Evolutionary conservation across 371 early-diverging fungal species (phyloP).

Genomic region (Mucor sp.): DNA sequence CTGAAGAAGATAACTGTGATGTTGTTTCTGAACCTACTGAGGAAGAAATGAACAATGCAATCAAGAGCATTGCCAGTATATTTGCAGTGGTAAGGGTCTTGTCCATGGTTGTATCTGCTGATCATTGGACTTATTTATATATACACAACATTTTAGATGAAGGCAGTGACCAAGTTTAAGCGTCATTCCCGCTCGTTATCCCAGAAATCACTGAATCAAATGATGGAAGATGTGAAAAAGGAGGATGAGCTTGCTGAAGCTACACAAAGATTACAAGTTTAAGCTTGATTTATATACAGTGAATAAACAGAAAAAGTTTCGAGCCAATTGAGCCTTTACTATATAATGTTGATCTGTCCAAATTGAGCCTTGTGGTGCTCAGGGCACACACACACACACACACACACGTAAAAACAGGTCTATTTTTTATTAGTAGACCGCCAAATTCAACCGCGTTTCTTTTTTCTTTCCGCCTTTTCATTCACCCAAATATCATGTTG

Average conservation of each 20-base stretch:
- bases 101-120: not conserved
- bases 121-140: not conserved
- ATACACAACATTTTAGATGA: slow-evolving; percentile 31
- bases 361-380: too few species aligned
- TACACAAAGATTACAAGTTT: not conserved
- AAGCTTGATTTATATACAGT: not conserved
- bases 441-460: not conserved
- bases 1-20: slow-evolving; percentile 76
- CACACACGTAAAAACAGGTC: too few species aligned
- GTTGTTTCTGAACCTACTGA: slow-evolving; percentile 80
- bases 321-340: not conserved
- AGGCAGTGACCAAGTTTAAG: slow-evolving; percentile 54
- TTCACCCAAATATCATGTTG: not conserved
- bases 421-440: not conserved
- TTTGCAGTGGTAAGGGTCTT: slow-evolving; percentile 48
- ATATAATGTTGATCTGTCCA: too few species aligned
- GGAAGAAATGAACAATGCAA: slow-evolving; percentile 79
- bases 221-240: slow-evolving; percentile 33
- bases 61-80: slow-evolving; percentile 65
- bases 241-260: slow-evolving; percentile 3
- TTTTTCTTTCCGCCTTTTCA: not conserved
- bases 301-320: too few species aligned
- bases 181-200: slow-evolving; percentile 54
- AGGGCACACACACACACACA: too few species aligned
- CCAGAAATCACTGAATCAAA: slow-evolving; percentile 43